Evolutionary conservation across 1,284 basidiomycete species (phyloP).

Genomic region (Pyrrhoderma noxium): DNA sequence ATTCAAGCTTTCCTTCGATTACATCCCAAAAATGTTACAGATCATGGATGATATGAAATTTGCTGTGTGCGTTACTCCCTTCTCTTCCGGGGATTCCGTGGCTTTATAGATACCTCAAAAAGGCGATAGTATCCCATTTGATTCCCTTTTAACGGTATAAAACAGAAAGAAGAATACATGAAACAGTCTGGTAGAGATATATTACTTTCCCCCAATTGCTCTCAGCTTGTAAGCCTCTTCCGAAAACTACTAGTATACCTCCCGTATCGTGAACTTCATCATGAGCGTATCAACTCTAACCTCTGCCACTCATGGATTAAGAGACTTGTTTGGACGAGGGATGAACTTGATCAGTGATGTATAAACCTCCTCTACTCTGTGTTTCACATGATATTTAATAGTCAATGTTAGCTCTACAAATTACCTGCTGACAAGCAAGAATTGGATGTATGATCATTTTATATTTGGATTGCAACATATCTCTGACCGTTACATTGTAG

Average conservation of each 20-base stretch:
- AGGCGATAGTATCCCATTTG: too few relatives aligned
- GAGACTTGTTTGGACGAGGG: constrained; percentile 6
- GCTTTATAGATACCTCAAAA: too few relatives aligned
- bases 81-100: too few relatives aligned
- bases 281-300: constrained; percentile 5
- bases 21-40: too few relatives aligned
- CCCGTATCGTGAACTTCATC: neutral
- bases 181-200: too few relatives aligned
- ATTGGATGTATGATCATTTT: constrained; percentile 16
- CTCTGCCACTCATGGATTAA: neutral
- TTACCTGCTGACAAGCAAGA: constrained; percentile 16
- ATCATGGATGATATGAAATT: too few relatives aligned
- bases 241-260: neutral
- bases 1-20: too few relatives aligned
- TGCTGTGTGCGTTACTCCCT: too few relatives aligned
- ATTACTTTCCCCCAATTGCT: too few relatives aligned
- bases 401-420: constrained; percentile 12
- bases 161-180: too few relatives aligned
- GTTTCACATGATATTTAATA: neutral
- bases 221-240: too few relatives aligned
- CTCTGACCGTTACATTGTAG: constrained; percentile 1
- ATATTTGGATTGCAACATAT: neutral
- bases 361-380: neutral
- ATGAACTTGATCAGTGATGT: constrained; percentile 14
- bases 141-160: too few relatives aligned